phyloP scores from a whole-genome alignment of 805 yeast genomes.

The Candida tibetensis region DNA sequence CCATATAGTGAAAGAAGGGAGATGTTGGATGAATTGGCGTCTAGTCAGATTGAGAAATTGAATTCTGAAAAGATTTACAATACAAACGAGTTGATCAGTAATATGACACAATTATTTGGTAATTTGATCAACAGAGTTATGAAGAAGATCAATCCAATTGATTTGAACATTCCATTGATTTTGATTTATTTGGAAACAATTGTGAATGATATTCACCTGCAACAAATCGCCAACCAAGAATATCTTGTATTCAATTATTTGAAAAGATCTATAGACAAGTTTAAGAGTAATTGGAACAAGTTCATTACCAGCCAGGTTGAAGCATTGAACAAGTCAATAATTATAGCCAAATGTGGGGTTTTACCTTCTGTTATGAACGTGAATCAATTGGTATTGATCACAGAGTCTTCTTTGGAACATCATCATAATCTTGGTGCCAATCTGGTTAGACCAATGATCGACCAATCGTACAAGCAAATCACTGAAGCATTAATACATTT shows the following conservation, averaged over 20 bases:
- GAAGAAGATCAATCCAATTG: slow-evolving; percentile 36
- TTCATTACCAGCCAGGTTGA: slow-evolving; percentile 55
- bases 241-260: slow-evolving; percentile 50
- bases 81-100: slow-evolving; percentile 38
- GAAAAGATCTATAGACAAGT: slow-evolving; percentile 50
- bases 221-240: slow-evolving; percentile 53
- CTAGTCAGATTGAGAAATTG: slow-evolving; percentile 24
- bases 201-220: slow-evolving; percentile 36
- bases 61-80: slow-evolving; percentile 46
- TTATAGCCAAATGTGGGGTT: slow-evolving; percentile 36
- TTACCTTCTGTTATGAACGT: slow-evolving; percentile 33
- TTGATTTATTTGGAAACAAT: slow-evolving; percentile 28
- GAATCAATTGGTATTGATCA: slow-evolving; percentile 29
- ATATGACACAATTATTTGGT: slow-evolving; percentile 49
- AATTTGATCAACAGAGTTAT: slow-evolving; percentile 33
- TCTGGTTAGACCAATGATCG: slow-evolving; percentile 22
- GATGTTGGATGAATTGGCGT: slow-evolving; percentile 25
- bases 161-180: slow-evolving; percentile 32
- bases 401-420: slow-evolving; percentile 32
- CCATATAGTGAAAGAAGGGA: slow-evolving; percentile 31
- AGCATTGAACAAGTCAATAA: slow-evolving; percentile 30
- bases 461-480: slow-evolving; percentile 30
- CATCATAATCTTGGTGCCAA: slow-evolving; percentile 17
- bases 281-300: slow-evolving; percentile 55
- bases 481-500: slow-evolving; percentile 33